These are phyloP conservation scores for Cryphonectria nitschkei DNA, from an alignment of 2,329 filamentous ascomycete genomes.

Conservation along the genomic window DNA sequence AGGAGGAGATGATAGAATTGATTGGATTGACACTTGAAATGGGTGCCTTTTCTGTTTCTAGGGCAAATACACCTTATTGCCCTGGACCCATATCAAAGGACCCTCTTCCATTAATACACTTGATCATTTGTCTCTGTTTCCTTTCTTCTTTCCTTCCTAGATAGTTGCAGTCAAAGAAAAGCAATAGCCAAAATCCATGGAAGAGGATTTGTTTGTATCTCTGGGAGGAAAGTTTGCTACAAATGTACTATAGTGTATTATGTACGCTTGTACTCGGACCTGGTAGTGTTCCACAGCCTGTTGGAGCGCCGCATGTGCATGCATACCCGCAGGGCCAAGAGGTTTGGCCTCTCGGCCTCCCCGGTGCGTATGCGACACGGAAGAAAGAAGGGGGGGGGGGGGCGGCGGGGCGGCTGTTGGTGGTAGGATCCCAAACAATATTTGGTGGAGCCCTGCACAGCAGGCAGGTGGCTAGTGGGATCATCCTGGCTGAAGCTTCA, in stretches of 20 bases:
- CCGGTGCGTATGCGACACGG: neutral
- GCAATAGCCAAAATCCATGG: neutral
- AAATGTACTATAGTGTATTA: neutral
- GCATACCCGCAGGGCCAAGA: neutral
- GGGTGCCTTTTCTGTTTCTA: neutral
- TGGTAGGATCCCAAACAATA: neutral
- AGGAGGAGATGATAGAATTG: neutral
- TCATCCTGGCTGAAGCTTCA: neutral
- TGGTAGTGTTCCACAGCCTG: neutral
- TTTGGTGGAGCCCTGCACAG: neutral
- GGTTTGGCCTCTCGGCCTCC: neutral
- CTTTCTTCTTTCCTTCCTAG: too few relatives aligned
- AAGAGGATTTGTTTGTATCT: neutral
- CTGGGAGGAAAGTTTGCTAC: neutral
- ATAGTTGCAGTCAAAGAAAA: too few relatives aligned
- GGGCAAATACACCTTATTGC: neutral
- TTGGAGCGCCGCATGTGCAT: neutral
- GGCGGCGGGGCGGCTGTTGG: neutral
- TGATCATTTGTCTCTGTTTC: neutral
- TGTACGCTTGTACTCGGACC: neutral
- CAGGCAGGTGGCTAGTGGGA: constrained; percentile 3
- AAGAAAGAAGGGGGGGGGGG: neutral
- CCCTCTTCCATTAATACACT: neutral
- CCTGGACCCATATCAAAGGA: neutral
- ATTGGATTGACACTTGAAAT: neutral